phyloP scores from a whole-genome alignment of 768 basidiomycete genomes.

The Wakefieldia striispora region DNA sequence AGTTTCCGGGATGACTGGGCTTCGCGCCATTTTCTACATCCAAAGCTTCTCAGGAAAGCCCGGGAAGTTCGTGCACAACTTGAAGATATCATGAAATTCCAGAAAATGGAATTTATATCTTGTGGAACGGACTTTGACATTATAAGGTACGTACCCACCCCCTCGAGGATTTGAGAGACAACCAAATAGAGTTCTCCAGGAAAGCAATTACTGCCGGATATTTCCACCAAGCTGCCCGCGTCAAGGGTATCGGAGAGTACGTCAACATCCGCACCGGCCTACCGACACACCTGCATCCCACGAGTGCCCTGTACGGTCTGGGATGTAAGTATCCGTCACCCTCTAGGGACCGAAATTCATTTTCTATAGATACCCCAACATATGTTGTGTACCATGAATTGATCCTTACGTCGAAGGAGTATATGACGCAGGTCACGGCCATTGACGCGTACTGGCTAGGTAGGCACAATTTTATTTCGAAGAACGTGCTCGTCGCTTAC shows the following conservation, averaged over 20 bases:
- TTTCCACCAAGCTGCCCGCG: constrained; percentile 97
- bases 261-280: constrained; percentile 94
- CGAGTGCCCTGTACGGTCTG: constrained; percentile 92
- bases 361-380: constrained; percentile 77
- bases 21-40: constrained; percentile 93
- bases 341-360: neutral
- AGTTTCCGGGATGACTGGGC: constrained; percentile 95
- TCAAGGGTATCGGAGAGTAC: constrained; percentile 99
- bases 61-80: constrained; percentile 94
- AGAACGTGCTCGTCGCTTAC: constrained; percentile 2
- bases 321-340: constrained; percentile 63
- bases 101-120: constrained; percentile 92
- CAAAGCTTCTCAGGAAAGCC: constrained; percentile 91
- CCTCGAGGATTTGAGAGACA: neutral
- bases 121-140: constrained; percentile 95
- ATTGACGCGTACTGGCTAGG: constrained; percentile 98
- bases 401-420: constrained; percentile 92
- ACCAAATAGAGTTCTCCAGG: constrained; percentile 38
- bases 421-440: constrained; percentile 99
- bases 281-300: constrained; percentile 95
- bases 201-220: constrained; percentile 98
- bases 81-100: constrained; percentile 99
- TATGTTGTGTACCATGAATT: constrained; percentile 98
- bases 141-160: constrained; percentile 51
- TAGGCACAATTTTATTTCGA: constrained; percentile 29